Conservation (phyloP, 495 filamentous ascomycete species). For the Aspergillus biplanus region DNA sequence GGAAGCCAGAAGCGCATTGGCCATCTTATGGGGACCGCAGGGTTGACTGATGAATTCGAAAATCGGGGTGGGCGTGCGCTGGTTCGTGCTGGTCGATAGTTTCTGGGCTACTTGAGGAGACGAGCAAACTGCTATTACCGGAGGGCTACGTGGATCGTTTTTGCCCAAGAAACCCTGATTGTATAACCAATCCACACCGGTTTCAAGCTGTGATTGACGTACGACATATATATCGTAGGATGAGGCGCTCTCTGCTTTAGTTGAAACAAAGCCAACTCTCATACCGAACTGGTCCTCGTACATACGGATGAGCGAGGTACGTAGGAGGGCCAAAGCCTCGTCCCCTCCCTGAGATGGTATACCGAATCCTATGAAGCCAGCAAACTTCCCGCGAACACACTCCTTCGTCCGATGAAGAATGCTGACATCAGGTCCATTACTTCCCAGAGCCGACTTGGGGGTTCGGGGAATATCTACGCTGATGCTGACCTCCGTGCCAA, state of each 20-base stretch:
- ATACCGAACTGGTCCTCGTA: conserved; percentile 16
- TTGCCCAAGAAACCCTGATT: background rate
- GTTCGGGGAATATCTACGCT: conserved; percentile 7
- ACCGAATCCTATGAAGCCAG: conserved; percentile 14
- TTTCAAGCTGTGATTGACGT: background rate
- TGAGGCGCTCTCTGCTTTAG: background rate
- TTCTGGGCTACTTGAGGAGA: conserved; percentile 31
- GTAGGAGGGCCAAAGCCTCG: background rate
- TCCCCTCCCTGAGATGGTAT: background rate
- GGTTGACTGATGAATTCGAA: conserved; percentile 39
- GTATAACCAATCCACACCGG: background rate
- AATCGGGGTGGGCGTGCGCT: background rate
- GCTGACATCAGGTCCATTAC: background rate
- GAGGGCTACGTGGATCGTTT: background rate
- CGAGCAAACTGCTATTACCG: conserved; percentile 33
- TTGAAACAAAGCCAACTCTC: conserved; percentile 3
- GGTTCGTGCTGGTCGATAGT: conserved; percentile 23
- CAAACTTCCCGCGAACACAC: background rate
- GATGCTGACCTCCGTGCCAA: conserved; percentile 15
- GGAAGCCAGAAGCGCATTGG: conserved; percentile 28
- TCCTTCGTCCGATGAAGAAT: background rate
- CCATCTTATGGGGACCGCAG: conserved; percentile 34
- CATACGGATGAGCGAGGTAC: conserved; percentile 10
- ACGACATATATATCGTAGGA: conserved; percentile 15
- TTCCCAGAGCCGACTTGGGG: background rate